Evolutionary conservation across 2,329 filamentous ascomycete species (phyloP).

Genomic region (Penicillium concentricum): DNA sequence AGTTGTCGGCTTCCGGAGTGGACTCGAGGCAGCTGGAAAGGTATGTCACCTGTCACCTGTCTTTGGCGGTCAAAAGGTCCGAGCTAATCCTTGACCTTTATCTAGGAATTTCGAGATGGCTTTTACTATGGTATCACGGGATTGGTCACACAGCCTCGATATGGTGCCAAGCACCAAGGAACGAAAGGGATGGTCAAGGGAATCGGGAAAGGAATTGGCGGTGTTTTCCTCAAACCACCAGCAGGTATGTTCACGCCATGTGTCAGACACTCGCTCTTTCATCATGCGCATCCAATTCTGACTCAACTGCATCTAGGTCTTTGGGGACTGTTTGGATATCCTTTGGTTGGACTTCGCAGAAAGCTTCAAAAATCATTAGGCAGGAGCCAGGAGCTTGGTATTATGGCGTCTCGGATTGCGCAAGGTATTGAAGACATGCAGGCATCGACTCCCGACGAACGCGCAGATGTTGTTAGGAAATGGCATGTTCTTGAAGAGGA

Average conservation of each 20-base stretch:
- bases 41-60: constrained; percentile 1
- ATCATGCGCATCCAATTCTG: background rate
- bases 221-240: constrained; percentile 74
- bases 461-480: constrained; percentile 16
- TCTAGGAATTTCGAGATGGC: constrained; percentile 67
- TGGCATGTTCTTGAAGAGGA: constrained; percentile 18
- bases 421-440: constrained; percentile 25
- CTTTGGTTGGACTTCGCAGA: constrained; percentile 25
- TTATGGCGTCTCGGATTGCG: constrained; percentile 20
- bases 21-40: constrained; percentile 67
- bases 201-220: constrained; percentile 78
- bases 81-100: background rate
- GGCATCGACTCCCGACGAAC: constrained; percentile 13
- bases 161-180: constrained; percentile 66
- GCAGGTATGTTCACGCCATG: constrained; percentile 56
- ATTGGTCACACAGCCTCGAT: constrained; percentile 73
- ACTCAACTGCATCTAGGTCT: constrained; percentile 12
- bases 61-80: background rate
- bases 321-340: constrained; percentile 27
- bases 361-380: constrained; percentile 24
- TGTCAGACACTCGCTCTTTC: accelerated
- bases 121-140: constrained; percentile 80
- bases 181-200: constrained; percentile 72
- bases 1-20: constrained; percentile 73
- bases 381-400: constrained; percentile 13